Evolutionary conservation across 2,329 filamentous ascomycete species (phyloP).

Genomic region (Xylariaceae sp.): DNA sequence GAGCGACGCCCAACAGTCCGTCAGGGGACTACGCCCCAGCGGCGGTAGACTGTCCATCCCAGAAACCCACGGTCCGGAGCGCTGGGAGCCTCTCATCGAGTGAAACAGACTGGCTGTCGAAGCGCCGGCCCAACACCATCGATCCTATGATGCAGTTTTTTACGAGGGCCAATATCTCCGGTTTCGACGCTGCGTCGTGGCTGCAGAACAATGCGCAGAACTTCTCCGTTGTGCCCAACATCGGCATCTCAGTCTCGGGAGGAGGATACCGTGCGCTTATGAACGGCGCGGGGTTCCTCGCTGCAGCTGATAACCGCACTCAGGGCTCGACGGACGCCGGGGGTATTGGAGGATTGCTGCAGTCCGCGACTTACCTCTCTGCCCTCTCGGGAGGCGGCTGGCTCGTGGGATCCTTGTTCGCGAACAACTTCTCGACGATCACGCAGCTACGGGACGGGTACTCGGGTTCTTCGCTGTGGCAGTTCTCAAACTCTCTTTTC

Average conservation of each 20-base stretch:
- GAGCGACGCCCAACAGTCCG: conserved; percentile 35
- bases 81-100: conserved; percentile 60
- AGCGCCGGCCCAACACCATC: conserved; percentile 68
- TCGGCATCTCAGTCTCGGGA: conserved; percentile 66
- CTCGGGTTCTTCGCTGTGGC: conserved; percentile 32
- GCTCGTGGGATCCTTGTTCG: conserved; percentile 69
- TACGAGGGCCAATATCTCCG: conserved; percentile 65
- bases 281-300: conserved; percentile 65
- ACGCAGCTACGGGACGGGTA: conserved; percentile 29
- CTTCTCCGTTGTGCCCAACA: conserved; percentile 47
- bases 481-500: conserved; percentile 36
- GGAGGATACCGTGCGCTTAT: conserved; percentile 69
- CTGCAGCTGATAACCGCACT: conserved; percentile 66
- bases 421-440: conserved; percentile 73
- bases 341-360: conserved; percentile 64
- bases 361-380: conserved; percentile 67
- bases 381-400: conserved; percentile 73
- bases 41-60: conserved; percentile 62
- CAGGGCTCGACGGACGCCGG: conserved; percentile 54
- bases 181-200: conserved; percentile 59
- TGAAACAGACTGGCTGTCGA: conserved; percentile 70
- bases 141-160: conserved; percentile 73
- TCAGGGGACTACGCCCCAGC: conserved; percentile 67
- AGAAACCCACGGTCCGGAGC: conserved; percentile 64
- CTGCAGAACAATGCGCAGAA: conserved; percentile 64